Evolutionary conservation across 2,329 filamentous ascomycete genomes (phyloP), one percentile per base, ranked within the genome.

Genomic region (Sporothrix pseudoabietina): DNA sequence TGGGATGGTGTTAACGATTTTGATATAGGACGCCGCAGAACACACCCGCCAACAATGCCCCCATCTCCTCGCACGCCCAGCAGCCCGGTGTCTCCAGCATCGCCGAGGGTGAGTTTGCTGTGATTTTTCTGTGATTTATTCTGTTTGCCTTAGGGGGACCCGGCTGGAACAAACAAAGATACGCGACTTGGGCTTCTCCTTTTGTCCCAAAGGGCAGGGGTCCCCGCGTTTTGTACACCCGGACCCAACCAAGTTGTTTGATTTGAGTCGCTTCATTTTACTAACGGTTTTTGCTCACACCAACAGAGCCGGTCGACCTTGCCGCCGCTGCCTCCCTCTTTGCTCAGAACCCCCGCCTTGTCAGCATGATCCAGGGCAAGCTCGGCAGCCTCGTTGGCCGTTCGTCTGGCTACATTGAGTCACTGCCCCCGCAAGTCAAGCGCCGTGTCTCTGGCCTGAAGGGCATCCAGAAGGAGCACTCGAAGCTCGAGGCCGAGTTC

Each of bases 371-470:
- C 83, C 94, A 99, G 86, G 94, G 94, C 79, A 96, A 96, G 83
- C 92, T 99, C 78, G 93, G 94, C 77, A 91, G 91, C 77, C 92
- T 99, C 75, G 93, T 99, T 79, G 96, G 96, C 80, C 91, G 92
- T 78, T 97, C 97, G 71, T 99, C 96, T 73, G 96, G 96, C 79
- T 99, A 99, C 84, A 94, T 99, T 82, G 96, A 99, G 87, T 97
- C 93, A 32, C 91, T 99, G 22, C 96, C 96, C 74, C 87, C 90
- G 73, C 89, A 92, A 75, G 94, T 99, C 79, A 94, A 94, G 83
- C 93, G 93, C 82, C 94, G 96, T 81, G 95, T 99, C 77, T 91
- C 94, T 75, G 97, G 96, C 78, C 88, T 99, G 76, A 98, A 98
- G 87, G 97, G 95, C 78, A 94, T 99, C 78, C 96, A 99, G 85